Evolutionary conservation across 148 eudicot genomes (phyloP), one percentile per base, ranked within the genome.

Genomic region (Arctostaphylos glauca): DNA sequence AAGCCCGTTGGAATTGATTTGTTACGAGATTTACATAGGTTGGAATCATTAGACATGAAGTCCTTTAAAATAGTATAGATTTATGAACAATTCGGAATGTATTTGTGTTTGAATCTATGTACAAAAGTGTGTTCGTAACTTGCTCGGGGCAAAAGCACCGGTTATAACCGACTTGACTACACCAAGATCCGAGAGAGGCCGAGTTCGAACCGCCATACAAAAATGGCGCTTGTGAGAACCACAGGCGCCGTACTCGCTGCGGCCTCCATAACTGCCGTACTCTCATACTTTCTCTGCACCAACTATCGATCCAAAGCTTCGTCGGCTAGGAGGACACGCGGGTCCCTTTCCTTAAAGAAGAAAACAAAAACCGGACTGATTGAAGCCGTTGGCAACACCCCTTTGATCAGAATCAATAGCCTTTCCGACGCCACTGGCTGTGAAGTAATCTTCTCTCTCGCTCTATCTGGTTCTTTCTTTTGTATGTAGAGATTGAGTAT

Each of bases 391-490:
- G 98, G 99, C 6, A 92, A 96, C 77, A 94, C 99, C 9, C 97
- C 98, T 75, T 89, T 96, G 54, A 96, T 94, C 46, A 85, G 97
- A 87, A 92, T 96, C 82, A 89, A 94, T 55, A 91, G 94, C 82
- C 93, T 94, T 44, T 96, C 98, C 71, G 88, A 92, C 53, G 97
- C 94, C 74, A 96, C 98, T 84, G 97, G 99, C 10, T 96, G 99
- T 81, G 89, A 92, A 53, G 97, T 92, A 84, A 80, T 59, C n/a
- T 9, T 71, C 50, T 2, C 1, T 18, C 12, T 41, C 2, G 15
- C 77, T 18, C 43, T 15, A 58, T 41, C 68, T 41, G 66, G 49
- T 47, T 78, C 21, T 78, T 21, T 0, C 16, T 73, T 13, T 8
- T 0, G 38, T 50, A 41, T 47, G 10, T 44, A 6, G 52, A 12